phyloP scores from a whole-genome alignment of 768 basidiomycete species.

The Leccinum barrowsii region DNA sequence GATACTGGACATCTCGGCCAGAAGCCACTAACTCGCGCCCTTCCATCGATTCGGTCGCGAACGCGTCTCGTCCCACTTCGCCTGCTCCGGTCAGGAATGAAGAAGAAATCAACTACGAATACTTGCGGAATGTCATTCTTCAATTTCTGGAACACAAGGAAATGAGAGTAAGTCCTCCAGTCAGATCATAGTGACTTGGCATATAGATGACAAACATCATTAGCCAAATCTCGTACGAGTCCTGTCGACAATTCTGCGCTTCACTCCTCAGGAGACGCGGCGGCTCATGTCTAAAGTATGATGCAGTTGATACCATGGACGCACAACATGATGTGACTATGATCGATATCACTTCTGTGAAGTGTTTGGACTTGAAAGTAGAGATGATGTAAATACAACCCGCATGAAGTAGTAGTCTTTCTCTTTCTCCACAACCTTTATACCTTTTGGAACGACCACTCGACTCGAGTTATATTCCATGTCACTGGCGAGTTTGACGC shows the following conservation, averaged over 20 bases:
- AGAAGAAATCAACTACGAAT: conserved; percentile 94
- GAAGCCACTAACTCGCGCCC: conserved; percentile 34
- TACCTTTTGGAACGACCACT: background rate
- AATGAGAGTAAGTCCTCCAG: conserved; percentile 73
- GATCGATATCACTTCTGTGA: conserved; percentile 1
- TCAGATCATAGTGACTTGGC: background rate
- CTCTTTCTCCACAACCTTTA: background rate
- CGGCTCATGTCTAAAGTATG: conserved; percentile 85
- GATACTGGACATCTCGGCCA: conserved; percentile 73
- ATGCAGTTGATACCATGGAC: conserved; percentile 7
- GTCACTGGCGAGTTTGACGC: conserved; percentile 67
- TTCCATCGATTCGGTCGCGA: conserved; percentile 42
- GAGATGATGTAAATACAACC: background rate
- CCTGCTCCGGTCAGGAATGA: conserved; percentile 48
- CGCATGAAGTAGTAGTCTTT: background rate
- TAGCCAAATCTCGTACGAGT: conserved; percentile 90
- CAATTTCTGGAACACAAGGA: conserved; percentile 99
- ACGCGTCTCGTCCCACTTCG: conserved; percentile 35
- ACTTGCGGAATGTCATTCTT: conserved; percentile 90
- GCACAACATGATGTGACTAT: background rate
- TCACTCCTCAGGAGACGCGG: conserved; percentile 93
- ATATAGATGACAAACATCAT: conserved; percentile 5
- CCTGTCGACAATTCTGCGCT: conserved; percentile 85
- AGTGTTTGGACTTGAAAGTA: background rate
- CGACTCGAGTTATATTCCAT: conserved; percentile 31